Evolutionary conservation across 768 basidiomycete species (phyloP), one percentile per base, ranked within the genome.

Genomic region (Leccinum broughii): DNA sequence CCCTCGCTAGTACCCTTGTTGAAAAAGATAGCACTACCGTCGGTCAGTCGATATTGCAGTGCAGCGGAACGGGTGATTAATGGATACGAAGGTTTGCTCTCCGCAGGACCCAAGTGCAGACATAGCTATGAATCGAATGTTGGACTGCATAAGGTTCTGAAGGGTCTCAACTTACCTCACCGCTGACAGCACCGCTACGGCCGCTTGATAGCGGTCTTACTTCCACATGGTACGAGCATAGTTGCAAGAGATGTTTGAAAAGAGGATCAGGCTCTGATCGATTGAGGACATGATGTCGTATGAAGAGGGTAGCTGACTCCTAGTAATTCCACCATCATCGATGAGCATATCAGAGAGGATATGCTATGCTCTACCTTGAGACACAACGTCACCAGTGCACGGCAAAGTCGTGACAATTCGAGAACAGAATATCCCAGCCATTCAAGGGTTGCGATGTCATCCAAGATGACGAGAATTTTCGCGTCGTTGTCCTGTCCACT

Each of bases 161-260:
- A 55, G 20, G 13, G 0, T 14, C 17, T 15, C 5, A 20, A 60
- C 78, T 20, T 54, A 89, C 91, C 80, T 92, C 88, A 20, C 91
- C 92, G 59, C 85, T 90, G 30, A 93, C 87, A 22, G 85, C 79
- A 3, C 90, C 90, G 62, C 92, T 93, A 26, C 85, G 77, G 5
- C 91, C 91, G 62, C 88, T 92, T 1, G 85, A 77, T 7, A 93
- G 77, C 1, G 90, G 84, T 44, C 81, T 77, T 2, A 92, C 86
- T 59, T 92, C 90, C 4, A 92, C 65, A 64, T 91, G 89, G 63
- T 87, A 87, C 3, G 85, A 77, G 63, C 83, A 86, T 3, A 88
- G 69, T 56, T 90, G 87, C 20, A 86, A 73, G 22, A 92, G 74
- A 32, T 78, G 75, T 34, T 80, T 80, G 55, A 89, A 81, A 1